Evolutionary conservation across 257 asterid genomes (phyloP), one percentile per base, ranked within the genome.

Genomic region (Lycium ferocissimum): DNA sequence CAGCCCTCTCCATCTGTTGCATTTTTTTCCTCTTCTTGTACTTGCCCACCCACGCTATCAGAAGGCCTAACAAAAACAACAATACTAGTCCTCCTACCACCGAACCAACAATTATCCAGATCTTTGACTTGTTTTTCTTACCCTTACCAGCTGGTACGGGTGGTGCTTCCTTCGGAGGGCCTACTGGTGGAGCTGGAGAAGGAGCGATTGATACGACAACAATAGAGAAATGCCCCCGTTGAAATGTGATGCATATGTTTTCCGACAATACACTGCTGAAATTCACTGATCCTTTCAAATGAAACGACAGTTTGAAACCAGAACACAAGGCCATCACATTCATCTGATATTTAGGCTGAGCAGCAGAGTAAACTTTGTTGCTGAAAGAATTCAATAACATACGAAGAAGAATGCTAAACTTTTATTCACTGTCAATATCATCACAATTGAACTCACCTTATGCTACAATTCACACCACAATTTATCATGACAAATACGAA

Each of bases 1-100:
- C 94, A 61, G 95, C 97, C 87, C 85, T 89, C 88, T 94, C 97
- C 98, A 93, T 93, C 37, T 83, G 86, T 47, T 91, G 87, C 94
- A 94, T 89, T 72, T 82, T 87, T 92, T 87, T 92, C 88, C 87
- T 86, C 37, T 37, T 84, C 87, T 83, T 88, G 61, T 85, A 91
- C 90, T 85, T 92, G 73, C 86, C 71, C 56, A 72, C 86, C 94
- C 91, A 92, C 4, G 87, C 80, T 2, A 83, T 85, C 62, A 88
- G n/a, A 26, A 90, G 13, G 13, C 89, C 96, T 73, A 93, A 57
- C 47, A 92, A 40, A 81, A 84, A 88, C 87, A 92, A 67, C 73
- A 92, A 66, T 1, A 88, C 87, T 6, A 88, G 11, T 51, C 92
- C 98, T 66, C 95, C 95, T 38, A 90, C 54, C 65, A 89, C 92